Evolutionary conservation across 2,329 filamentous ascomycete species (phyloP).

Genomic region (Aureobasidium sp.): DNA sequence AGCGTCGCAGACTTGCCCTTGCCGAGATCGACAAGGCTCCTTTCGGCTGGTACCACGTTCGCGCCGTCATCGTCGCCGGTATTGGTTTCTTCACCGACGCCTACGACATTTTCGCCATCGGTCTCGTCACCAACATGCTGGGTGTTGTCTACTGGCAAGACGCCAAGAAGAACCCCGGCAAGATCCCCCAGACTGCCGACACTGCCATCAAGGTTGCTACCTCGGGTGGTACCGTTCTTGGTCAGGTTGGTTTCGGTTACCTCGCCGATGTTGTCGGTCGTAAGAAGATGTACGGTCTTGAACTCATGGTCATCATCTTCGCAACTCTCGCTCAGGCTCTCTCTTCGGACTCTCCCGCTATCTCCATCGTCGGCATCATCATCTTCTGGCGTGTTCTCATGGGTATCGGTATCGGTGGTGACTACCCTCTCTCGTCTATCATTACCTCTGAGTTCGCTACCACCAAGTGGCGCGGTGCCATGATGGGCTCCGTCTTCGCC

Average conservation of each 20-base stretch:
- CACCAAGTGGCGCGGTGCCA: constrained; percentile 76
- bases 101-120: constrained; percentile 70
- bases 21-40: constrained; percentile 75
- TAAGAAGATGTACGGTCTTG: constrained; percentile 78
- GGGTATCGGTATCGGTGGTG: constrained; percentile 70
- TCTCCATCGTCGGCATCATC: constrained; percentile 57
- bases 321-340: constrained; percentile 67
- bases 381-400: constrained; percentile 79
- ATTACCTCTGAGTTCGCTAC: constrained; percentile 85
- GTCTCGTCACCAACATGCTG: constrained; percentile 66
- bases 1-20: constrained; percentile 70
- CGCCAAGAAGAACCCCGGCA: constrained; percentile 29
- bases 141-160: constrained; percentile 68
- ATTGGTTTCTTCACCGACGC: constrained; percentile 87
- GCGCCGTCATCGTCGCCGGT: constrained; percentile 69
- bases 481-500: constrained; percentile 81
- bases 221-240: constrained; percentile 74
- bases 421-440: constrained; percentile 75
- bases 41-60: constrained; percentile 79
- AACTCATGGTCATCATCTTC: constrained; percentile 74
- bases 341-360: constrained; percentile 54
- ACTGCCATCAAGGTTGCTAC: constrained; percentile 82
- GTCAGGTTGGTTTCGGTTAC: constrained; percentile 72
- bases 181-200: constrained; percentile 61
- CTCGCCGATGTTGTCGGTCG: constrained; percentile 72